Conservation (phyloP, 2,329 filamentous ascomycete species). For the Sporothrix sp. region DNA sequence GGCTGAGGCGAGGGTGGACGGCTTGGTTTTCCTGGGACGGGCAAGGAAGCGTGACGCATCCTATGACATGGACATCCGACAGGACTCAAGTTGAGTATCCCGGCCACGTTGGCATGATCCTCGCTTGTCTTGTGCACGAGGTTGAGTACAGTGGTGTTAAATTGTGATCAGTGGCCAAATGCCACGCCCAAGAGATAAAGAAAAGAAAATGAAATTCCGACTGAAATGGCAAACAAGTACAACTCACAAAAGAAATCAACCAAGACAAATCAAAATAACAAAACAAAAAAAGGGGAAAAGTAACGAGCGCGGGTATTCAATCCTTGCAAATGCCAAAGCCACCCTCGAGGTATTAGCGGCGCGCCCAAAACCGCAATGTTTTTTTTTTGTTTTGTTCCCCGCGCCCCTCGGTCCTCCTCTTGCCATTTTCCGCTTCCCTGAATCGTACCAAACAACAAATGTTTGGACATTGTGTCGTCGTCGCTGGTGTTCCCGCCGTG, state of each 20-base stretch:
- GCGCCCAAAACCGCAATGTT: background rate
- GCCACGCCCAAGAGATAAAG: background rate
- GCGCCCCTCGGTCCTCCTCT: background rate
- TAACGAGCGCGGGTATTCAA: slow-evolving; percentile 7
- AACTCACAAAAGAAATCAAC: background rate
- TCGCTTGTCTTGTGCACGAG: no score
- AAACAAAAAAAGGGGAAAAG: slow-evolving; percentile 8
- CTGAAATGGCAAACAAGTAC: slow-evolving; percentile 6
- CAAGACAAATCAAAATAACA: background rate
- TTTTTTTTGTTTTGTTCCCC: no score
- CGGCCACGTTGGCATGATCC: no score
- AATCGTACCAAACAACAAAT: background rate
- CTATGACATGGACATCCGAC: no score
- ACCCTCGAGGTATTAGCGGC: no score
- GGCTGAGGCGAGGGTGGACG: no score
- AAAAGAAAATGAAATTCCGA: slow-evolving; percentile 11
- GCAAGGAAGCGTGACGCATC: no score
- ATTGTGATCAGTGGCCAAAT: no score
- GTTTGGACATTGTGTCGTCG: no score
- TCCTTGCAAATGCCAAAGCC: background rate
- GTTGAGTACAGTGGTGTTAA: no score
- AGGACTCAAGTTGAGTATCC: no score
- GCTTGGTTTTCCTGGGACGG: no score
- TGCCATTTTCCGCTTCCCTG: background rate
- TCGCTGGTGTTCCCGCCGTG: background rate